Percentiles rank a stretch among this genome's conserved stretches.
Conservation (phyloP, 2,329 filamentous ascomycete genomes). For the Chalaropsis thielavioides region DNA sequence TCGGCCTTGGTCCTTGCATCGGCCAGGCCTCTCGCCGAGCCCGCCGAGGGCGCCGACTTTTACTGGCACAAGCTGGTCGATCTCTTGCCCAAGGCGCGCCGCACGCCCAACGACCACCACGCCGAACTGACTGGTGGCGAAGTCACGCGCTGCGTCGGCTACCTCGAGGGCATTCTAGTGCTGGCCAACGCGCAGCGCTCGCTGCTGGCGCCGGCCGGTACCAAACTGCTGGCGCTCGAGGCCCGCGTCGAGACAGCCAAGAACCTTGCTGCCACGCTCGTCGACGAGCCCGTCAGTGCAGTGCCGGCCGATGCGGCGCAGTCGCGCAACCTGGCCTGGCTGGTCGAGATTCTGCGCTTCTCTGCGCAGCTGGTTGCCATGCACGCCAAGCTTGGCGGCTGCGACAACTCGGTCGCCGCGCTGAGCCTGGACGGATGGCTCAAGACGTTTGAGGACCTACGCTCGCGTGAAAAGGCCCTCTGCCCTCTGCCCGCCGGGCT, state of each 20-base stretch:
- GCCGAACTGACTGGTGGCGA: slow-evolving; percentile 75
- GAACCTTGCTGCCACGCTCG: slow-evolving; percentile 11
- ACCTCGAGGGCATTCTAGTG: slow-evolving; percentile 72
- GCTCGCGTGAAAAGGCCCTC: slow-evolving; percentile 29
- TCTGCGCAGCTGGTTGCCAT: slow-evolving; percentile 47
- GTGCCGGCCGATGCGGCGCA: slow-evolving; percentile 4
- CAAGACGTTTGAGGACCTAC: slow-evolving; percentile 32
- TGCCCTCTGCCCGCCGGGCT: slow-evolving; percentile 39
- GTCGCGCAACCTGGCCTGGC: slow-evolving; percentile 35
- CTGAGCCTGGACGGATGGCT: slow-evolving; percentile 37
- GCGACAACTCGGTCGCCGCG: slow-evolving; percentile 33
- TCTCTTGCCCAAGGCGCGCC: slow-evolving; percentile 52
- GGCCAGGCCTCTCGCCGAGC: slow-evolving; percentile 28
- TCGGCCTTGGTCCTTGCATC: slow-evolving; percentile 54
- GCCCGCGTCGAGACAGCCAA: not conserved
- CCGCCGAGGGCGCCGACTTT: slow-evolving; percentile 21
- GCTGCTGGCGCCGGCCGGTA: slow-evolving; percentile 23
- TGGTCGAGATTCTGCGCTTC: slow-evolving; percentile 53
- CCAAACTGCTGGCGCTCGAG: slow-evolving; percentile 8
- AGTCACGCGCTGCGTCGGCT: slow-evolving; percentile 62
- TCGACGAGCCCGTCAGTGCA: not conserved
- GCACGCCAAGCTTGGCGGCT: slow-evolving; percentile 49
- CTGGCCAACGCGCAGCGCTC: slow-evolving; percentile 46
- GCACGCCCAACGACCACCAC: slow-evolving; percentile 57
- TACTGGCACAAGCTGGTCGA: slow-evolving; percentile 65